Evolutionary conservation across 345 rosid species (phyloP).

Genomic region (Sonneratia alba): DNA sequence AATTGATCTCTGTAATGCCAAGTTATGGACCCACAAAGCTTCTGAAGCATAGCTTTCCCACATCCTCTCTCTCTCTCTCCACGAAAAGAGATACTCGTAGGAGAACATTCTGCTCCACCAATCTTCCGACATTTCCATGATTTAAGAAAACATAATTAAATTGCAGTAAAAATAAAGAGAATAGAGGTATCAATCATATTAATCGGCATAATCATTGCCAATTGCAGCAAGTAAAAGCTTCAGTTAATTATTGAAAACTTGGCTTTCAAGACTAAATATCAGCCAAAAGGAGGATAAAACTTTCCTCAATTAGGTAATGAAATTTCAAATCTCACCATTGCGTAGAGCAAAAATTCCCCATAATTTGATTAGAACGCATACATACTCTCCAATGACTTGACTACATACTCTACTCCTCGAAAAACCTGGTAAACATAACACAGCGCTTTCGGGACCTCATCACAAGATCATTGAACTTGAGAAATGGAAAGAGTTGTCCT

Average conservation of each 20-base stretch:
- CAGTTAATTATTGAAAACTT: background rate
- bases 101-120: too few species aligned
- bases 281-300: background rate
- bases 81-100: too few species aligned
- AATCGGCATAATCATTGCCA: slow-evolving; percentile 19
- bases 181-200: too few species aligned
- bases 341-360: background rate
- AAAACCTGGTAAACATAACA: background rate
- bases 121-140: too few species aligned
- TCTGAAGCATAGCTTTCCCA: slow-evolving; percentile 28
- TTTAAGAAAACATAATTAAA: too few species aligned
- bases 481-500: background rate
- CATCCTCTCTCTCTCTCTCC: slow-evolving; percentile 9
- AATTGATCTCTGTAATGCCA: slow-evolving; percentile 28
- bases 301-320: background rate
- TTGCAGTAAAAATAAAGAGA: too few species aligned
- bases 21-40: slow-evolving; percentile 20
- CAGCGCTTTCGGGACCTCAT: background rate
- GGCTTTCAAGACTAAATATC: background rate
- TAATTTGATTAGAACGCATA: background rate
- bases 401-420: background rate
- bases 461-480: background rate
- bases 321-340: background rate
- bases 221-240: slow-evolving; percentile 24
- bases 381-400: background rate